Evolutionary conservation across 768 basidiomycete genomes (phyloP).

Genomic region (Hericium erinaceus): DNA sequence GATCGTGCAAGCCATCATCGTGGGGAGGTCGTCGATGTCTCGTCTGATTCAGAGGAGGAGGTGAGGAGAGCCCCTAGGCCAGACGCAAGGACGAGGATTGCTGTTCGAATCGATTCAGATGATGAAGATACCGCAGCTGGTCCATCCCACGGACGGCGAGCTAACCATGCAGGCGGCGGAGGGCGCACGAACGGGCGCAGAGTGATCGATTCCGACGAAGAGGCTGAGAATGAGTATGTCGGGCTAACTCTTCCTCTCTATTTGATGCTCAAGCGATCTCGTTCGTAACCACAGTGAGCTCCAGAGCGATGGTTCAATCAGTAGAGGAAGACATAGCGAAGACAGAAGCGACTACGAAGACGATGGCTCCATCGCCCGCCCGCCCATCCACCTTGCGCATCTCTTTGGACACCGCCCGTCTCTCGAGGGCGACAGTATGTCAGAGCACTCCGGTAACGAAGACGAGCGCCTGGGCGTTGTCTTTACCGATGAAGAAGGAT

Average conservation of each 20-base stretch:
- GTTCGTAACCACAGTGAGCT: neutral
- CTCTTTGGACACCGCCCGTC: neutral
- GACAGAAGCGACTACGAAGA: neutral
- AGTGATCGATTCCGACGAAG: neutral
- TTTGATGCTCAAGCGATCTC: too few species aligned
- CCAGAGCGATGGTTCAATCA: neutral
- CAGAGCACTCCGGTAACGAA: neutral
- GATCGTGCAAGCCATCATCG: neutral
- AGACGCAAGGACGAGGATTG: too few species aligned
- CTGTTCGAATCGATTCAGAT: neutral
- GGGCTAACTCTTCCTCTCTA: neutral
- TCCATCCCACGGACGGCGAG: neutral
- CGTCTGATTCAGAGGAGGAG: too few species aligned
- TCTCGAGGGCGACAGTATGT: neutral
- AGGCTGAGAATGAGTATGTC: neutral
- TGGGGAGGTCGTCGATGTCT: too few species aligned
- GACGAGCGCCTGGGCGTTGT: neutral
- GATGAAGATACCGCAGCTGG: neutral
- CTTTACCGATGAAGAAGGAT: too few species aligned
- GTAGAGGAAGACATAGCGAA: too few species aligned
- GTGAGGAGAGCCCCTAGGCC: too few species aligned
- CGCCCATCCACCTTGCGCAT: neutral
- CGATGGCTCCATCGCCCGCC: neutral
- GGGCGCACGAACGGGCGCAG: neutral
- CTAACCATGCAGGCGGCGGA: neutral